Evolutionary conservation across 2,329 filamentous ascomycete species (phyloP), one percentile per base, ranked within the genome.

Genomic region (Uncinocarpus reesii): DNA sequence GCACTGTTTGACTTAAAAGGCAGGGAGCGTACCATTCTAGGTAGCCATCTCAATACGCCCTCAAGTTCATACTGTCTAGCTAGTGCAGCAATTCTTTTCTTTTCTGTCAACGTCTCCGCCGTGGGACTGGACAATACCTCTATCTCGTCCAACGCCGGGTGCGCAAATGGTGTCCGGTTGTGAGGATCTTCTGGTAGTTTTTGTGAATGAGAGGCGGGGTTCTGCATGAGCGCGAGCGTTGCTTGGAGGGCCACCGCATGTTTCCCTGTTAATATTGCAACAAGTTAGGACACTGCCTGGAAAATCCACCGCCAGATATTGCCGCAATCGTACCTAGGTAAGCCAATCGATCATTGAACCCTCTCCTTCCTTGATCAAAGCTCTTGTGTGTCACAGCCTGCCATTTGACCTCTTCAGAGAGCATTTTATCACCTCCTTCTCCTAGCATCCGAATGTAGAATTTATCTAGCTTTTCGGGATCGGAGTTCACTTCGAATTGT

Each of bases 361-460:
- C 90, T 73, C 89, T 82, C 61, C 87, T 76, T 45, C 89, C 92
- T 62, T 96, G 88, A 64, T 98, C 90, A 62, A 95, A 96, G 68
- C 88, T 95, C 78, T 96, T 96, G 68, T 96, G 92, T 56, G 92
- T 98, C 48, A 98, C 79, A 24, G 89, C 89, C 60, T 96, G 72
- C 92, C 92, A 98, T 71, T 95, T 96, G 53, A 92, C 75, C 70
- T 98, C 90, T 13, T 95, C 89, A 1, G 84, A 81, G 50, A 98
- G 73, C 64, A 92, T 65, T 57, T 76, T 78, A 56, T 84, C 78
- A 49, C 85, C 86, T 38, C 77, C 80, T 40, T 72, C 73, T 4
- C 89, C 90, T 48, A 96, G 70, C 57, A 96, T 77, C 46, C 74
- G 74, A 56, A 77, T 74, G 66, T 95, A 94, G 65, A 87, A 84